These are phyloP conservation scores for Cercospora brassicicola DNA, from an alignment of 2,329 filamentous ascomycete species.

Conservation along the genomic window DNA sequence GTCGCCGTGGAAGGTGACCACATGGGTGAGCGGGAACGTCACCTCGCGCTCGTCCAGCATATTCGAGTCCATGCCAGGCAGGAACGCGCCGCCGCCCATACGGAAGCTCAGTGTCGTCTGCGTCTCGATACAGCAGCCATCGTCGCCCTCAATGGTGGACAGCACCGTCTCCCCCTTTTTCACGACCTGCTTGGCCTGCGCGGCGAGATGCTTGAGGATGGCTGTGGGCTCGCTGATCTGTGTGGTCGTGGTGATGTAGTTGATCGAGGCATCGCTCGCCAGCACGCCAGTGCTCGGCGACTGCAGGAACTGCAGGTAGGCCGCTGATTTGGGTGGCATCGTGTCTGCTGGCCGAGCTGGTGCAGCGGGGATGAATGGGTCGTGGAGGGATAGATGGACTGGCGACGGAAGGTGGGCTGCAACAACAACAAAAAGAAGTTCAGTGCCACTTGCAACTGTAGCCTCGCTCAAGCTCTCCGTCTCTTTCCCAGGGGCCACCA, in stretches of 20 bases:
- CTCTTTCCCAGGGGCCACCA: not conserved
- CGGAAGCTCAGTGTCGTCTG: conserved; percentile 82
- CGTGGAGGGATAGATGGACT: not conserved
- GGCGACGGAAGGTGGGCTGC: not conserved
- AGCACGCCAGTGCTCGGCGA: conserved; percentile 47
- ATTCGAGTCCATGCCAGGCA: conserved; percentile 90
- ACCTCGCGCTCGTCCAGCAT: conserved; percentile 82
- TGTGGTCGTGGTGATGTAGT: conserved; percentile 89
- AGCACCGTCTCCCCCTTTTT: conserved; percentile 81
- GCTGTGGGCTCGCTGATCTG: conserved; percentile 68
- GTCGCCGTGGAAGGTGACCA: conserved; percentile 76
- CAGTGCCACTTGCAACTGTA: not conserved
- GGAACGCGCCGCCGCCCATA: conserved; percentile 77
- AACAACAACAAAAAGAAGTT: not conserved
- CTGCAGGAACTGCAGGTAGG: conserved; percentile 50
- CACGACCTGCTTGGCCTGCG: conserved; percentile 70
- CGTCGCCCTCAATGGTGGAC: conserved; percentile 68
- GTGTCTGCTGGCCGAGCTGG: not conserved
- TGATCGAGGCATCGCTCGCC: conserved; percentile 51
- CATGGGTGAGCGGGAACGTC: conserved; percentile 81
- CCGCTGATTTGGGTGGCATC: conserved; percentile 41
- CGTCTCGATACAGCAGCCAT: conserved; percentile 72
- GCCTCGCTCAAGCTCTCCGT: not conserved
- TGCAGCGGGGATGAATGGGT: not conserved
- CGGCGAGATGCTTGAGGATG: conserved; percentile 78